These are phyloP conservation scores for Synchytrium microbalum DNA, from an alignment of 371 early-diverging fungal species.

Conservation along the genomic window DNA sequence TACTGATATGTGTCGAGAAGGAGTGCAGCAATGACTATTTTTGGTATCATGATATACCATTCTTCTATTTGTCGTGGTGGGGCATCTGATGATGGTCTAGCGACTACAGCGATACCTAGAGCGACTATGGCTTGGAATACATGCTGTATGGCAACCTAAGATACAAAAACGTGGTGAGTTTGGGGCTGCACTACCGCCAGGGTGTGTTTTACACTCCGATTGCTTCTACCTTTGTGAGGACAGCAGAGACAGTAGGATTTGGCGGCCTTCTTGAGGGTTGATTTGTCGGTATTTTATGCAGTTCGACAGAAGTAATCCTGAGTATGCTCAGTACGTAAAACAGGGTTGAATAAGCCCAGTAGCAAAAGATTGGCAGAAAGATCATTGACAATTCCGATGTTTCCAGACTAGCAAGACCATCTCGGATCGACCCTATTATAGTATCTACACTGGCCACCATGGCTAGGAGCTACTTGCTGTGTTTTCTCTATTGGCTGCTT, in stretches of 20 bases:
- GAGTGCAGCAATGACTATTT: slow-evolving; percentile 36
- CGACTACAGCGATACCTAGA: slow-evolving; percentile 21
- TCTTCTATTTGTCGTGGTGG: slow-evolving; percentile 21
- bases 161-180: too few relatives aligned
- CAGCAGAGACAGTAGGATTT: slow-evolving; percentile 45
- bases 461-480: too few relatives aligned
- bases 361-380: slow-evolving; percentile 53
- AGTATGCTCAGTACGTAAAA: slow-evolving; percentile 52
- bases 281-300: slow-evolving; percentile 61
- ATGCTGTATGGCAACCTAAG: slow-evolving; percentile 23
- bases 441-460: too few relatives aligned
- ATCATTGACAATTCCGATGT: slow-evolving; percentile 43
- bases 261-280: slow-evolving; percentile 54
- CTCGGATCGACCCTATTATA: neutral
- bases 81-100: slow-evolving; percentile 15
- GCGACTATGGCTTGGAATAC: slow-evolving; percentile 25
- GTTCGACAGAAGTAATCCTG: slow-evolving; percentile 56
- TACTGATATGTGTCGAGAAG: slow-evolving; percentile 50
- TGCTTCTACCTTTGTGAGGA: slow-evolving; percentile 18
- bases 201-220: too few relatives aligned
- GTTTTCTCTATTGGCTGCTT: too few relatives aligned
- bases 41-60: slow-evolving; percentile 22
- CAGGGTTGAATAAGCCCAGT: slow-evolving; percentile 61
- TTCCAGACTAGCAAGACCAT: slow-evolving; percentile 9
- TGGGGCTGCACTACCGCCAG: too few relatives aligned